Conservation (phyloP, 495 filamentous ascomycete species). For the Penicillium bialowiezense region DNA sequence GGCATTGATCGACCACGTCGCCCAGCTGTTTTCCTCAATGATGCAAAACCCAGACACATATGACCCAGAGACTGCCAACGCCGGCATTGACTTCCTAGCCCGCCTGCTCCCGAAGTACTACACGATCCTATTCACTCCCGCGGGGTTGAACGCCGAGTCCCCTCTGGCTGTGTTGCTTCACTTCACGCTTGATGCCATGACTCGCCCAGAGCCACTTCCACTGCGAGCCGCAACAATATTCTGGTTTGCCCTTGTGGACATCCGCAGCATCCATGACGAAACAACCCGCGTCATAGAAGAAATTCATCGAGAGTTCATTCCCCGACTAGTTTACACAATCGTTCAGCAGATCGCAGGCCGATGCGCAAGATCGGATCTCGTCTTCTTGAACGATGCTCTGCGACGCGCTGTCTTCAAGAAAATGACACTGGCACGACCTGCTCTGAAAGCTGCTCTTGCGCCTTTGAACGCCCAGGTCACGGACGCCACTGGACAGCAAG, state of each 20-base stretch:
- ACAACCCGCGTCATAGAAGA: constrained; percentile 48
- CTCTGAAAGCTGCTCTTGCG: constrained; percentile 57
- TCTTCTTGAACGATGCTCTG: constrained; percentile 71
- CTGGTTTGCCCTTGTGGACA: constrained; percentile 61
- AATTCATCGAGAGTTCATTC: constrained; percentile 57
- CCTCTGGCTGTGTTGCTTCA: constrained; percentile 66
- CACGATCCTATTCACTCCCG: constrained; percentile 36
- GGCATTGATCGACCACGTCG: constrained; percentile 61
- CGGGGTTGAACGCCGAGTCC: constrained; percentile 13
- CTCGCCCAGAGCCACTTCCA: constrained; percentile 71
- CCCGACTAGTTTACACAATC: constrained; percentile 56
- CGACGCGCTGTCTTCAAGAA: constrained; percentile 70
- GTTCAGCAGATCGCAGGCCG: constrained; percentile 70
- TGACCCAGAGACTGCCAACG: constrained; percentile 80
- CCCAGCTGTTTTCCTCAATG: constrained; percentile 61
- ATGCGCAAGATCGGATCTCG: constrained; percentile 73
- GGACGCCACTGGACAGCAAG: constrained; percentile 30
- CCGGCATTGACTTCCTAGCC: constrained; percentile 68
- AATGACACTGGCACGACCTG: constrained; percentile 59
- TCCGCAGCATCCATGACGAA: constrained; percentile 36
- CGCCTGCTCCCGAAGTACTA: constrained; percentile 65
- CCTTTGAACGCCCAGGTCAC: constrained; percentile 37
- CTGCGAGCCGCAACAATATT: constrained; percentile 77
- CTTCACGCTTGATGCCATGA: constrained; percentile 71
- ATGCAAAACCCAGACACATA: constrained; percentile 48